Evolutionary conservation across 169 alveolate species (phyloP).

Genomic region (Prorocentrum cordatum): DNA sequence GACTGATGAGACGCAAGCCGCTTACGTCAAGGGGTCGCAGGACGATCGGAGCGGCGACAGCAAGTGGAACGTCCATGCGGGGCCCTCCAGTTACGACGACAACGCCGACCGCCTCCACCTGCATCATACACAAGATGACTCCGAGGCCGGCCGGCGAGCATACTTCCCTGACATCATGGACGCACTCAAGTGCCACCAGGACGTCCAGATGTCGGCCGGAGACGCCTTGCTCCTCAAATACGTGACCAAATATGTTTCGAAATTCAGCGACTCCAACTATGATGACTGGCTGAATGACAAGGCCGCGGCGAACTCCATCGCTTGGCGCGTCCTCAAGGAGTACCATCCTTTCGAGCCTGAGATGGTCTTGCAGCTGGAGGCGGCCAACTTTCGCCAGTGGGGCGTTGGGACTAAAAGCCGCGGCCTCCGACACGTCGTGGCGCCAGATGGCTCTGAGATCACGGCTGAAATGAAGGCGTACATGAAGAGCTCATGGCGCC

Average conservation of each 20-base stretch:
- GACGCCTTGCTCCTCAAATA: background rate
- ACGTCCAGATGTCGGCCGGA: background rate
- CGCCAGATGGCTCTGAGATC: too few species aligned
- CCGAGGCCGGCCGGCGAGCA: background rate
- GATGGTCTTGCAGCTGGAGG: background rate
- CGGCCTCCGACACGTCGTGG: too few species aligned
- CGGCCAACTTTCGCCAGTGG: background rate
- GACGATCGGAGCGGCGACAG: too few species aligned
- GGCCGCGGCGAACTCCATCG: background rate
- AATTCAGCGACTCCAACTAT: background rate
- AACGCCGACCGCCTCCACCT: background rate
- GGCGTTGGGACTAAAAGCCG: background rate
- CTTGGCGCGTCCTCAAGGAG: background rate
- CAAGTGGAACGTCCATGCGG: background rate
- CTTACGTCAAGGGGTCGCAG: too few species aligned
- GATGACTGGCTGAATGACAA: background rate
- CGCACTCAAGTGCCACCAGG: background rate
- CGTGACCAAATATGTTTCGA: background rate
- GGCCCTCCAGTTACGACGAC: background rate
- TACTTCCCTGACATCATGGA: background rate
- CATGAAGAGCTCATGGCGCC: too few species aligned
- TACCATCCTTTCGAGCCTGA: slow-evolving; percentile 31
- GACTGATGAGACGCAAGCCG: too few species aligned
- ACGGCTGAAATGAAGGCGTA: too few species aligned
- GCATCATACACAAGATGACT: background rate